These are phyloP conservation scores for Pseudodiploospora longispora DNA, from an alignment of 2,329 filamentous ascomycete species.

Conservation along the genomic window DNA sequence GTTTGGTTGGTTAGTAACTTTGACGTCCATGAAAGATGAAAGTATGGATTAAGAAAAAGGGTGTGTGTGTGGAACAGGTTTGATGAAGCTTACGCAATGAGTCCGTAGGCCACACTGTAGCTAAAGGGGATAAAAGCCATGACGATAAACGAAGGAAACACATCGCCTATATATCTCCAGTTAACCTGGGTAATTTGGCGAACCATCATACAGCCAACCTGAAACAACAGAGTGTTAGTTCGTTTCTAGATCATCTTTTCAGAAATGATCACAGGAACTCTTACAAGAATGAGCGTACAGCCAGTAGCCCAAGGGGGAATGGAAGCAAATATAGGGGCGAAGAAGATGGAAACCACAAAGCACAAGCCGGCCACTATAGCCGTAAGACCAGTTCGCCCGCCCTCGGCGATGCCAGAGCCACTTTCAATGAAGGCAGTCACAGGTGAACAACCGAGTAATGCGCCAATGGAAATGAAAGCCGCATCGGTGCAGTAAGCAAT, in stretches of 20 bases:
- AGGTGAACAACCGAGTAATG: constrained; percentile 61
- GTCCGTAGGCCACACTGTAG: constrained; percentile 70
- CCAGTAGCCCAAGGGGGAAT: constrained; percentile 74
- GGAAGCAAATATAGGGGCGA: constrained; percentile 68
- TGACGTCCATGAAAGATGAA: neutral
- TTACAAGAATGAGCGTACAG: constrained; percentile 59
- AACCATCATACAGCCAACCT: constrained; percentile 72
- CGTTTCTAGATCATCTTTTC: neutral
- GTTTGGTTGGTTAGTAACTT: constrained; percentile 8
- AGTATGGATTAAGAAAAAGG: neutral
- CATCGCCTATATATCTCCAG: constrained; percentile 69
- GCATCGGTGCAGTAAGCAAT: constrained; percentile 70
- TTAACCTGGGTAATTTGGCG: constrained; percentile 67
- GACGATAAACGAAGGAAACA: constrained; percentile 67
- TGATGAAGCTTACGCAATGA: constrained; percentile 53
- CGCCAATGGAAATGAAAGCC: constrained; percentile 61
- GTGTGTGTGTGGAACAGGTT: neutral
- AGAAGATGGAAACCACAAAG: constrained; percentile 66
- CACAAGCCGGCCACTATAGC: constrained; percentile 61
- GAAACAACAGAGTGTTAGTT: neutral
- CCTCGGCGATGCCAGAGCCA: constrained; percentile 67
- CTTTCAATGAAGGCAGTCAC: constrained; percentile 71
- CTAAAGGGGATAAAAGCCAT: constrained; percentile 70
- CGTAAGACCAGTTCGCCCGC: constrained; percentile 64
- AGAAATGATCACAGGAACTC: constrained; percentile 12